Evolutionary conservation across 2,329 filamentous ascomycete species (phyloP), one percentile per base, ranked within the genome.

Genomic region (Arthrobotrys entomopaga): DNA sequence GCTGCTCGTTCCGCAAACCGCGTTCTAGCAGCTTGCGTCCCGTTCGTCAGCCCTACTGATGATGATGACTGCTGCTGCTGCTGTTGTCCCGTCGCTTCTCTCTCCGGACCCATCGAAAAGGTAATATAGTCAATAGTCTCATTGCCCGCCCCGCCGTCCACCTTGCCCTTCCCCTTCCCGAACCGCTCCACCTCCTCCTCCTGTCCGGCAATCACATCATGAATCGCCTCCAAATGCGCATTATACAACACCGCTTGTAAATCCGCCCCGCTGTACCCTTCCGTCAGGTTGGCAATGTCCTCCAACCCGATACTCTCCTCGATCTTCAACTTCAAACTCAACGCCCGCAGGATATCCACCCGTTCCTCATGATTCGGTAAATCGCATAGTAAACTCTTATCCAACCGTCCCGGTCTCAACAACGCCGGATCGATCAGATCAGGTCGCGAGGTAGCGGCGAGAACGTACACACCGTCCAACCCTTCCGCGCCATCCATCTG

Each of bases 401-500:
- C 95, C 15, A 99, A 83, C 77, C 95, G 91, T 6, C 95, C 95
- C 0, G 96, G 96, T 52, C 95, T 88, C 22, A 99, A 86, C 24
- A 99, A 84, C 0, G 95, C 95, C 11, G 96, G 94, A 80, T 99
- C 95, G 74, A 99, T 98, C 13, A 99, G 84, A 81, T 99, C 96
- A 0, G 96, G 96, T 3, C 96, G 86, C 0, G 90, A 94, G 0
- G 95, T 99, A 0, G 95, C 96, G 20, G 96, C 96, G 1, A 99
- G 87, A 4, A 99, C 95, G 79, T 99, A 99, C 0, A 99, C 96
- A 1, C 95, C 95, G 0, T 90, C 93, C 3, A 99, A 83, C 0
- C 95, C 96, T 82, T 99, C 96, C 0, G 95, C 95, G 80, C 95
- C 95, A 79, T 99, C 95, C 95, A 99, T 99, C 81, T 98, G 94